Conservation (phyloP, 192 early-diverging fungal genomes). For the Podochytrium sp. region DNA sequence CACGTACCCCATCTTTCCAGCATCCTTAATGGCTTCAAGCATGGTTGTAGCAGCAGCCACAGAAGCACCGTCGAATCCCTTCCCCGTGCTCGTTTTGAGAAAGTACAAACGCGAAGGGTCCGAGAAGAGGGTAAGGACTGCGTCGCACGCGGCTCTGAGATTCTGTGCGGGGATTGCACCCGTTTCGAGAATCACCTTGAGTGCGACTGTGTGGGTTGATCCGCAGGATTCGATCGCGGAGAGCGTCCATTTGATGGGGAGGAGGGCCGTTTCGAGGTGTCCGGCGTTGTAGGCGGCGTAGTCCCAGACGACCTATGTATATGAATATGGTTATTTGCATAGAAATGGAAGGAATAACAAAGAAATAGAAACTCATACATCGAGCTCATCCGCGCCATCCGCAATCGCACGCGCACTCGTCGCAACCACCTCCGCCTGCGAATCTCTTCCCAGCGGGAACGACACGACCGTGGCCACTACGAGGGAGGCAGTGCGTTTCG, state of each 20-base stretch:
- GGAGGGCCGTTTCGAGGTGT: neutral
- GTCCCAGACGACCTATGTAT: constrained; percentile 12
- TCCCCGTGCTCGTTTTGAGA: constrained; percentile 3
- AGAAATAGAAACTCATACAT: too few relatives aligned
- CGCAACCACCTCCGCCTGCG: neutral
- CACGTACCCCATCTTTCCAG: neutral
- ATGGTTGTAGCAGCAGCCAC: neutral
- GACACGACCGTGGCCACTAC: constrained; percentile 3
- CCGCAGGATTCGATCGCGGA: neutral
- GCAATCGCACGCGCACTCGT: neutral
- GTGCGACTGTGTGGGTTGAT: too few relatives aligned
- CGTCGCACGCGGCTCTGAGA: neutral
- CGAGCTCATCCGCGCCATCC: neutral
- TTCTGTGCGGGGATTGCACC: neutral
- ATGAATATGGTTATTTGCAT: too few relatives aligned
- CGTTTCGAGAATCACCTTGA: constrained; percentile 6
- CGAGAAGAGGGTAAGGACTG: neutral
- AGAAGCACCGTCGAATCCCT: neutral
- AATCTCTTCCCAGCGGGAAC: neutral
- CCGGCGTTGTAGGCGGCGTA: neutral
- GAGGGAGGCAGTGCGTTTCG: neutral
- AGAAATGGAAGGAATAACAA: too few relatives aligned
- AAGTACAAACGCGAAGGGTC: neutral
- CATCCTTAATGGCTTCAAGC: neutral
- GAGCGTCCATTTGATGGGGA: neutral